phyloP scores from a whole-genome alignment of 331 rosid species.

The Arachis monticola region DNA sequence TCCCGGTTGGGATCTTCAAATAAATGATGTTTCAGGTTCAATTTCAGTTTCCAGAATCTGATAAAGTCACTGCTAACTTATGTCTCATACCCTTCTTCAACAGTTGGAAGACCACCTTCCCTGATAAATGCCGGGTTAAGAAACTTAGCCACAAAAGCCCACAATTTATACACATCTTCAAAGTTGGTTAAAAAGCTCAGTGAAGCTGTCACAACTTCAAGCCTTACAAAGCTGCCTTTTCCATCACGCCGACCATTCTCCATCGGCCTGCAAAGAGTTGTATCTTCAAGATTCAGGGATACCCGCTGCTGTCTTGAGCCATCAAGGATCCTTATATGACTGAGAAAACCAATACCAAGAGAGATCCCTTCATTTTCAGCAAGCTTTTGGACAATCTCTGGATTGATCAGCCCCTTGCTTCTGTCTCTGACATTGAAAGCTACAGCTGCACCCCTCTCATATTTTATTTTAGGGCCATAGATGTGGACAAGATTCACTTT shows the following conservation, averaged over 20 bases:
- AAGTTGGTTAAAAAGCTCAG: slow-evolving; percentile 86
- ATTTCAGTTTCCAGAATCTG: slow-evolving; percentile 41
- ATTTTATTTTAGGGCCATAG: slow-evolving; percentile 95
- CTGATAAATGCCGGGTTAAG: slow-evolving; percentile 71
- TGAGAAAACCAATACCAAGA: slow-evolving; percentile 88
- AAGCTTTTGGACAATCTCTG: slow-evolving; percentile 91
- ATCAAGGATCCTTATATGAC: slow-evolving; percentile 81
- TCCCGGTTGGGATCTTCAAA: slow-evolving; percentile 20
- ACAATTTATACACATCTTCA: slow-evolving; percentile 90
- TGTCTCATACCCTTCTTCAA: slow-evolving; percentile 78
- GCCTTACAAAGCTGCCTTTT: slow-evolving; percentile 70
- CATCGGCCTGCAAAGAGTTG: slow-evolving; percentile 75
- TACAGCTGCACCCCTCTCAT: slow-evolving; percentile 97
- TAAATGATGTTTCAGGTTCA: slow-evolving; percentile 25
- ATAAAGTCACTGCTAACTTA: slow-evolving; percentile 36
- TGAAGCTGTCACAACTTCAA: slow-evolving; percentile 93
- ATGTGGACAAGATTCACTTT: slow-evolving; percentile 69
- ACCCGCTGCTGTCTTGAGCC: slow-evolving; percentile 57
- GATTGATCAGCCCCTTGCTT: slow-evolving; percentile 70
- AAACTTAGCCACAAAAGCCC: slow-evolving; percentile 93
- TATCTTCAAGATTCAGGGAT: slow-evolving; percentile 57
- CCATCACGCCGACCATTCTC: slow-evolving; percentile 67
- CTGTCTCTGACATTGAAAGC: slow-evolving; percentile 87
- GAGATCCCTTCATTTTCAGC: slow-evolving; percentile 93
- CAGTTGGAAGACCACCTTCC: slow-evolving; percentile 73